Evolutionary conservation across 352 stramenopile genomes (phyloP), one percentile per base, ranked within the genome.

Genomic region (Aphanomyces euteiches): DNA sequence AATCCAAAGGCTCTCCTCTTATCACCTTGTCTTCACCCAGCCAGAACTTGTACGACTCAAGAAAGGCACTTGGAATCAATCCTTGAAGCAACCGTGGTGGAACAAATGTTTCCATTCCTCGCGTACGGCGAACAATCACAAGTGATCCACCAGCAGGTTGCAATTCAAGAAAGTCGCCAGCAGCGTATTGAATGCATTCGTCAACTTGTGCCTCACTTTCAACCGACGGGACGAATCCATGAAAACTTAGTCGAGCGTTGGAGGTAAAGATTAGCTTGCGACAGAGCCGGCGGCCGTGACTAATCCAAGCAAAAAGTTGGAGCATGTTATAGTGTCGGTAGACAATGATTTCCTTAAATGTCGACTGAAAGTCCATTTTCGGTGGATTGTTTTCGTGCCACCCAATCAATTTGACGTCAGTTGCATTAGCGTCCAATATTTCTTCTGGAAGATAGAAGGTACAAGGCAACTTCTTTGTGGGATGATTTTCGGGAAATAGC

Each of bases 301-400:
- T 97, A 13, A 99, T 88, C 19, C 99, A 84, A 58, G 98, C 95
- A 78, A 97, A 99, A 19, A 99, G 87, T 48, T 98, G 95, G 43
- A 99, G 89, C 21, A 98, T 85, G 48, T 98, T 75, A 70, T 90
- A 80, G 15, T 77, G 67, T 53, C 96, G 84, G 66, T 97, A 98
- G 5, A 98, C 93, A 15, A 99, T 80, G 48, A 99, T 90, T 79
- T 99, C 97, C 72, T 99, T 99, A 56, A 99, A 92, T 0, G 96
- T 99, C 28, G 79, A 70, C 40, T 93, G 80, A 53, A 88, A 89
- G 38, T 94, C 83, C 17, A 90, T 90, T 43, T 92, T 85, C 69
- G 89, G 86, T 19, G 78, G 81, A 3, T 85, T 83, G 68, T 84
- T 72, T 39, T 94, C 85, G 8, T 90, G 75, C 34, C 34, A 47